Percentiles rank a stretch among this genome's conserved stretches.
Evolutionary conservation across 2,329 filamentous ascomycete species (phyloP).

Genomic region (Diplodia corticola): DNA sequence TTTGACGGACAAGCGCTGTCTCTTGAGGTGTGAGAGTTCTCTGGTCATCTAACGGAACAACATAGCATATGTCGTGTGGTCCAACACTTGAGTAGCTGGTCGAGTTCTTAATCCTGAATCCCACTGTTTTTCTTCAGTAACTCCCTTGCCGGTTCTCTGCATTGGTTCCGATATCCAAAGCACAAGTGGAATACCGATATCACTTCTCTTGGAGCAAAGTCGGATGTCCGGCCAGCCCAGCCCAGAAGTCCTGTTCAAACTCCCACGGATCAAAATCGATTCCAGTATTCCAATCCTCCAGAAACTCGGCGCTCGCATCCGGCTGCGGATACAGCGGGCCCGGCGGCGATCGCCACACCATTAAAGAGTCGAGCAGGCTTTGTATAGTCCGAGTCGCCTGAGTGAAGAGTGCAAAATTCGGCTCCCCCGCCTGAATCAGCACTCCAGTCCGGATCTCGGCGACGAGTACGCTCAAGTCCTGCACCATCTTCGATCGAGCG

Average conservation of each 20-base stretch:
- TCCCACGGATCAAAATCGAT: not conserved
- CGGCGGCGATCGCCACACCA: not conserved
- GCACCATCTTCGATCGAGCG: slow-evolving; percentile 26
- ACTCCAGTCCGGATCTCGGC: slow-evolving; percentile 36
- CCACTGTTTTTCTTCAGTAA: too few species aligned
- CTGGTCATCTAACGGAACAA: too few species aligned
- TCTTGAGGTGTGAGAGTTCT: too few species aligned
- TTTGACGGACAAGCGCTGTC: too few species aligned
- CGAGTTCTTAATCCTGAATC: too few species aligned
- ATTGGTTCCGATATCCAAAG: too few species aligned
- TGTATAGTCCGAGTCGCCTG: not conserved
- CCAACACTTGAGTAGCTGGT: too few species aligned
- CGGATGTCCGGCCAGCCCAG: not conserved
- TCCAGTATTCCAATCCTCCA: not conserved
- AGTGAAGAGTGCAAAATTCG: not conserved
- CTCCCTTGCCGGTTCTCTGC: too few species aligned
- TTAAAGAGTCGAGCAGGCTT: not conserved
- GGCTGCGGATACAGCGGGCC: not conserved
- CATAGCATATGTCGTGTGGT: too few species aligned
- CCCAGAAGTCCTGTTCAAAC: not conserved
- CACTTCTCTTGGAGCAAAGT: not conserved
- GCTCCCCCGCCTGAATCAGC: not conserved
- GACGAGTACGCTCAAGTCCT: slow-evolving; percentile 36
- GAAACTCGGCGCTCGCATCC: not conserved
- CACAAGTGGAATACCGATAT: too few species aligned